phyloP scores from a whole-genome alignment of 495 filamentous ascomycete genomes.

The Lophiostoma macrostomum region DNA sequence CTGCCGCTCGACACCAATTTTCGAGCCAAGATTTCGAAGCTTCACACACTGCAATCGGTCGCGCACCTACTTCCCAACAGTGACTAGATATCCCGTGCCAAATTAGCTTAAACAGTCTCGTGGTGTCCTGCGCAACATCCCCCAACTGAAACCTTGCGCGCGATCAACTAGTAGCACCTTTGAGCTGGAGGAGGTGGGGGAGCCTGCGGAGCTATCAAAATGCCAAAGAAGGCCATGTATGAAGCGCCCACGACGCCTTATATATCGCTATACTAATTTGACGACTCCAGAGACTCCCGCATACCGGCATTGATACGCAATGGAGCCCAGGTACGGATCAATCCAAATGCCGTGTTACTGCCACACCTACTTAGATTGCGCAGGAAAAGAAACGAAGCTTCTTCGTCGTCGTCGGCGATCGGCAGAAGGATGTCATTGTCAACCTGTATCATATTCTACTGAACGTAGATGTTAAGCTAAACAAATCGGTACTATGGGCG shows the following conservation, averaged over 20 bases:
- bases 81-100: not conserved
- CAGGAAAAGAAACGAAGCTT: conserved; percentile 94
- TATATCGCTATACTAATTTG: conserved; percentile 8
- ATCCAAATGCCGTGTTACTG: not conserved
- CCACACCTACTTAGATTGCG: not conserved
- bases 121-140: too few relatives aligned
- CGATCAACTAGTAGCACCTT: not conserved
- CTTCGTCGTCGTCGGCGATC: conserved; percentile 94
- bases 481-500: conserved; percentile 98
- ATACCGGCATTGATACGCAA: conserved; percentile 96
- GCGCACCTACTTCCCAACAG: not conserved
- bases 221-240: conserved; percentile 46
- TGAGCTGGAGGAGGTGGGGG: conserved; percentile 24
- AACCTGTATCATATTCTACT: conserved; percentile 93
- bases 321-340: conserved; percentile 62
- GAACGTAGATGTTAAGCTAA: conserved; percentile 83
- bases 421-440: conserved; percentile 94
- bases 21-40: conserved; percentile 19
- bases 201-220: conserved; percentile 31
- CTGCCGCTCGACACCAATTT: conserved; percentile 8
- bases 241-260: not conserved
- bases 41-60: not conserved
- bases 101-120: too few relatives aligned
- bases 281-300: conserved; percentile 74
- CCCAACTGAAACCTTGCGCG: too few relatives aligned